phyloP scores from a whole-genome alignment of 441 rosid genomes.

The Mallotus japonicus region DNA sequence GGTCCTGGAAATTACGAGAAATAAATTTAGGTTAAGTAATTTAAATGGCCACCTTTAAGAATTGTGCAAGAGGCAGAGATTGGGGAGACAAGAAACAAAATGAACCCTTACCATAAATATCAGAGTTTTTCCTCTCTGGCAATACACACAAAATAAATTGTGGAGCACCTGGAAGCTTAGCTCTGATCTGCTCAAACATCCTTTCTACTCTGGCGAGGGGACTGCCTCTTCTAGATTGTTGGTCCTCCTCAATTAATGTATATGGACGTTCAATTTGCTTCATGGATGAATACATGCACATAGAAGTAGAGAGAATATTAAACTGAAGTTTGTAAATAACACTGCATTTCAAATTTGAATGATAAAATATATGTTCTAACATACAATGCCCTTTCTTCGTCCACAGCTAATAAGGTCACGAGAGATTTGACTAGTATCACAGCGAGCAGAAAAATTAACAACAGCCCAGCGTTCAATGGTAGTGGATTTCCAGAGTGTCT shows the following conservation, averaged over 20 bases:
- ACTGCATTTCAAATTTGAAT: conserved; percentile 11
- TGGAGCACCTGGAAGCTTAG: conserved; percentile 60
- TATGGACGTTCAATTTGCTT: conserved; percentile 75
- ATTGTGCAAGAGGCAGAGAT: neutral
- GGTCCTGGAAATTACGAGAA: conserved; percentile 54
- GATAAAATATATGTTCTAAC: conserved; percentile 23
- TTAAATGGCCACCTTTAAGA: conserved; percentile 3
- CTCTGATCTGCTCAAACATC: conserved; percentile 60
- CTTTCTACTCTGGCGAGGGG: conserved; percentile 74
- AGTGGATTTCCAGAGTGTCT: conserved; percentile 55
- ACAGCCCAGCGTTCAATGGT: conserved; percentile 63
- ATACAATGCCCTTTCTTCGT: conserved; percentile 79
- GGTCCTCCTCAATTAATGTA: conserved; percentile 78
- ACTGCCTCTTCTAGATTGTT: conserved; percentile 42
- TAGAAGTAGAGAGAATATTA: neutral
- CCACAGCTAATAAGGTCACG: conserved; percentile 78
- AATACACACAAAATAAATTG: conserved; percentile 71
- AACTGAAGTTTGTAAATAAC: neutral
- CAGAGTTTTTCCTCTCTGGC: conserved; percentile 83
- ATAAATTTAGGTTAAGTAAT: conserved; percentile 18
- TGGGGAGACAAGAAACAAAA: conserved; percentile 7
- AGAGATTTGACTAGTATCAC: conserved; percentile 67
- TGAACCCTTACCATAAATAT: conserved; percentile 61
- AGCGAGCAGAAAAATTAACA: conserved; percentile 90
- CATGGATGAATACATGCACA: conserved; percentile 15